phyloP scores from a whole-genome alignment of 768 basidiomycete species.

The Lactarius akahatsu region DNA sequence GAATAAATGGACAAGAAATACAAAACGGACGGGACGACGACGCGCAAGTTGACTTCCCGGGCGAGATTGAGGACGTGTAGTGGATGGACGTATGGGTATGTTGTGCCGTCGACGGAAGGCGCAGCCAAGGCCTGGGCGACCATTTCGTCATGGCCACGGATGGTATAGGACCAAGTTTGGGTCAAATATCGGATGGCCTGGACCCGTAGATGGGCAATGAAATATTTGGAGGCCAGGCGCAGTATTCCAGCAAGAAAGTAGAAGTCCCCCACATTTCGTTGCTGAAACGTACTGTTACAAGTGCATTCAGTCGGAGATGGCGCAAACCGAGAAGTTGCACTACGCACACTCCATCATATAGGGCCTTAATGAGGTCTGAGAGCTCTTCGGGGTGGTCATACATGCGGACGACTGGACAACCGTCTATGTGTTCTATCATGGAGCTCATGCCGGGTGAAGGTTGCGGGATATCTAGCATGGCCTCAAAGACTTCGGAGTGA shows the following conservation, averaged over 20 bases:
- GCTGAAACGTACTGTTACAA: constrained; percentile 41
- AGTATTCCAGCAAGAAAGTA: constrained; percentile 56
- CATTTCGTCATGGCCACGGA: constrained; percentile 58
- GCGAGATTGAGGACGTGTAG: constrained; percentile 57
- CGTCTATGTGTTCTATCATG: constrained; percentile 40
- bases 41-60: constrained; percentile 46
- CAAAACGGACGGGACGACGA: constrained; percentile 50
- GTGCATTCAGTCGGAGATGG: not conserved
- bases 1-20: constrained; percentile 62
- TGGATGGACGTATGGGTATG: constrained; percentile 61
- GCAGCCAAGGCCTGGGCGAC: constrained; percentile 47
- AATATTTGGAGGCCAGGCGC: constrained; percentile 60
- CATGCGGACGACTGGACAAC: constrained; percentile 53
- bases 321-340: constrained; percentile 17
- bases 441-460: constrained; percentile 32
- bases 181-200: constrained; percentile 50
- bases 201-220: constrained; percentile 51
- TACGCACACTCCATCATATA: constrained; percentile 59
- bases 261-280: constrained; percentile 49
- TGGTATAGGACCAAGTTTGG: constrained; percentile 52
- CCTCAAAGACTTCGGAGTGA: constrained; percentile 56
- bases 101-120: constrained; percentile 43
- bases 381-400: constrained; percentile 52
- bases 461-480: constrained; percentile 54
- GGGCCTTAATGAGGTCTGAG: constrained; percentile 49